Percentiles rank a stretch among this genome's conserved stretches.
Conservation (phyloP, 139 green algal genomes). For the Tetratostichococcus sp. region DNA sequence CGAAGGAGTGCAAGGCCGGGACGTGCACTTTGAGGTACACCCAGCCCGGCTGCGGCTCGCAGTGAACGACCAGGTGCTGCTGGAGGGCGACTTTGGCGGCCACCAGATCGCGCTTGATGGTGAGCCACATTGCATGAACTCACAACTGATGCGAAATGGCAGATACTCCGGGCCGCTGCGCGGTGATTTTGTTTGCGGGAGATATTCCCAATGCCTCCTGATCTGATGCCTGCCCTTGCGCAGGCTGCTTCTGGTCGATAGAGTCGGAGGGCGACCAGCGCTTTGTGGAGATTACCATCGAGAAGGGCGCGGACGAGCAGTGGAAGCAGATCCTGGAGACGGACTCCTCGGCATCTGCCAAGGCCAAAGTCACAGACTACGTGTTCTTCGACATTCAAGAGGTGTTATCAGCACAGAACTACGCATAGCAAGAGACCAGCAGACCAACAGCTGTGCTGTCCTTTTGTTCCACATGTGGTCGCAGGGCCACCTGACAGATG, state of each 20-base stretch:
- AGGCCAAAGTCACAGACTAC: not conserved
- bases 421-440: no score
- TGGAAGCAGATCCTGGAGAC: not conserved
- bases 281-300: conserved; percentile 4
- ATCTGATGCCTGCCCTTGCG: not conserved
- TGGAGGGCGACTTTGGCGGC: conserved; percentile 5
- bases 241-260: conserved; percentile 9
- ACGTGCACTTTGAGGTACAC: conserved; percentile 11
- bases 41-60: conserved; percentile 7
- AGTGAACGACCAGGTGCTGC: conserved; percentile 2
- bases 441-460: no score
- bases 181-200: no score
- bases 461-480: no score
- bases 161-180: no score
- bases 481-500: no score
- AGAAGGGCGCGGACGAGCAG: conserved; percentile 6
- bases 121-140: not conserved
- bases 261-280: not conserved
- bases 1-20: not conserved
- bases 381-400: no score
- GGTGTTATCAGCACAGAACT: no score
- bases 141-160: no score
- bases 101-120: conserved; percentile 8
- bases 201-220: no score
- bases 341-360: not conserved